Conservation (phyloP, 2,329 filamentous ascomycete species). For the Chrysosporium queenslandicum region DNA sequence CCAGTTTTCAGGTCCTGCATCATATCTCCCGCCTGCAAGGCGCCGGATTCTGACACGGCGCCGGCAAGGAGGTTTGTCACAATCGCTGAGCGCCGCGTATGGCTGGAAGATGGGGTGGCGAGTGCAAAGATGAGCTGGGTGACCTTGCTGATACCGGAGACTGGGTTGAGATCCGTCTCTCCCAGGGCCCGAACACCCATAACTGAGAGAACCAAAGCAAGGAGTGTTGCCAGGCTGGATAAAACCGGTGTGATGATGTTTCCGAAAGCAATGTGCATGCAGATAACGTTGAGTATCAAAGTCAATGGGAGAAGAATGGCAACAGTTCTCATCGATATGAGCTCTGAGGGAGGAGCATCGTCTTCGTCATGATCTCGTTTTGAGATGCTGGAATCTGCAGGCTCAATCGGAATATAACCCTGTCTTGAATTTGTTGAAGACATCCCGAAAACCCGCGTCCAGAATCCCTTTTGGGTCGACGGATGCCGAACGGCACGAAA, state of each 20-base stretch:
- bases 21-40: constrained; percentile 87
- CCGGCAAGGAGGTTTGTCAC: constrained; percentile 91
- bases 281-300: constrained; percentile 65
- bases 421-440: background rate
- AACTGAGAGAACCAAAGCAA: constrained; percentile 61
- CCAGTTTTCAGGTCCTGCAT: constrained; percentile 97
- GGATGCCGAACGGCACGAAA: constrained; percentile 25
- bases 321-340: constrained; percentile 63
- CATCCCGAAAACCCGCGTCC: constrained; percentile 18
- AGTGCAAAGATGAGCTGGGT: constrained; percentile 92
- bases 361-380: constrained; percentile 44
- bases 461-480: constrained; percentile 22
- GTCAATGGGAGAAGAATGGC: constrained; percentile 66
- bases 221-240: constrained; percentile 66
- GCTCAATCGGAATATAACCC: constrained; percentile 19
- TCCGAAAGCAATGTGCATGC: constrained; percentile 76
- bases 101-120: constrained; percentile 68
- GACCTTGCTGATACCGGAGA: constrained; percentile 91
- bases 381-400: constrained; percentile 20
- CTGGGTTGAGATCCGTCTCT: constrained; percentile 90
- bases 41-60: constrained; percentile 73
- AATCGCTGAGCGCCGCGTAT: constrained; percentile 69
- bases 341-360: constrained; percentile 75
- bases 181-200: constrained; percentile 57
- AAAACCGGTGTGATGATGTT: constrained; percentile 67